phyloP scores from a whole-genome alignment of 768 basidiomycete species.

The Pisolithus marmoratus region DNA sequence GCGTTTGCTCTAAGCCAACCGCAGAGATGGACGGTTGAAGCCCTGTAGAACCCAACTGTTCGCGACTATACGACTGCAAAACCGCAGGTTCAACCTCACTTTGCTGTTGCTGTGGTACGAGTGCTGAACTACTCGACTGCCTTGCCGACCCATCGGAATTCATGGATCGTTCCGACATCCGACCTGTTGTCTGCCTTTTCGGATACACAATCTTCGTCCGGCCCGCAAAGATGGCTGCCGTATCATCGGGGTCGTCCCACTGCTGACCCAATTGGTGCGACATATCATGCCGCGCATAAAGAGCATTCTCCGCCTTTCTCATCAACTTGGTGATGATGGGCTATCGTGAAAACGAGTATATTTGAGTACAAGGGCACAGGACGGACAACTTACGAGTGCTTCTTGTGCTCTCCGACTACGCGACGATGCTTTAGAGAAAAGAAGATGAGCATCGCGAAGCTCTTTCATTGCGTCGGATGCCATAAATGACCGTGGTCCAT shows the following conservation, averaged over 20 bases:
- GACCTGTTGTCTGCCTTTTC: constrained; percentile 29
- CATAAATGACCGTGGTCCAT: constrained; percentile 62
- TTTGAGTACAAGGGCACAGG: not conserved
- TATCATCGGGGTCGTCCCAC: constrained; percentile 51
- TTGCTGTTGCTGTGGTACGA: not conserved
- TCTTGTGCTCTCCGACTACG: constrained; percentile 59
- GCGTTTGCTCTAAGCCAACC: no score
- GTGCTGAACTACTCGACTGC: not conserved
- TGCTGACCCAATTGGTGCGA: constrained; percentile 30
- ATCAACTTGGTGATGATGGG: constrained; percentile 53
- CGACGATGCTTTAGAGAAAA: constrained; percentile 59
- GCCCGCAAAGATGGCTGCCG: constrained; percentile 64
- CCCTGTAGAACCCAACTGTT: no score
- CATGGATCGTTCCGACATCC: no score
- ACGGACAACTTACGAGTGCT: constrained; percentile 47
- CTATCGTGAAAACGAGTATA: constrained; percentile 26
- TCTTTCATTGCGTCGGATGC: constrained; percentile 64
- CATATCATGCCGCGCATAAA: constrained; percentile 34
- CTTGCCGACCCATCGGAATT: no score
- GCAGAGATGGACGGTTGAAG: no score
- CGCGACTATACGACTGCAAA: no score
- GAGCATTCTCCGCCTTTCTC: constrained; percentile 58
- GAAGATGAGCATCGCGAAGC: constrained; percentile 57
- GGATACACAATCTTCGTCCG: constrained; percentile 56
- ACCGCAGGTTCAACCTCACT: no score